Evolutionary conservation across 2,329 filamentous ascomycete species (phyloP), one percentile per base, ranked within the genome.

Genomic region (Aschersonia sp.): DNA sequence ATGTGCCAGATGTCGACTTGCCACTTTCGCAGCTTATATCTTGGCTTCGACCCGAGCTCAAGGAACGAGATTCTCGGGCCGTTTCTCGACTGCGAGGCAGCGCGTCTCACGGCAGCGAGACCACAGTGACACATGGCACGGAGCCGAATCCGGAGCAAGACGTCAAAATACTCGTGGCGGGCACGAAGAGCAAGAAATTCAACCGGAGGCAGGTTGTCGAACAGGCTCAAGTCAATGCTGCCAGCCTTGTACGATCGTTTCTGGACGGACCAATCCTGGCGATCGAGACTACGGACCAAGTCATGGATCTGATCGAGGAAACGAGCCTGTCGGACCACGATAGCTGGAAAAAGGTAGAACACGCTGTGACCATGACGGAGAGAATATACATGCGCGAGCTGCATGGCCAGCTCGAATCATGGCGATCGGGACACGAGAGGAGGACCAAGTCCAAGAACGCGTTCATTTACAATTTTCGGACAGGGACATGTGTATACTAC

Each of bases 401-500:
- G 41, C 84, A 92, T 58, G 83, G 87, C 51, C 70, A 90, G 62
- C 70, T 95, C 47, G 68, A 59, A 65, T 74, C 56, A 65, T 92
- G 69, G 77, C 77, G 60, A 64, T 70, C 54, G 66, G 74, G 61
- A 70, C 81, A 70, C 66, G 73, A 68, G 68, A 66, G 54, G 50
- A 69, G 70, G 52, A 61, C 71, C 4, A 75, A 72, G 7, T 73
- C 75, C 30, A 74, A 77, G 44, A 85, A 89, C 60, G 84, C 86
- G 9, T 94, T 94, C 65, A 76, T 95, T 46, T 95, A 94, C 66
- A 95, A 95, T 58, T 95, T 94, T 56, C 73, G 88, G 50, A 94
- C 87, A 8, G 85, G 84, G 0, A 82, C 76, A 49, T 89, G 86
- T 61, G 74, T 95, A 45, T 87, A 90, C 60, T 95, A 95, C 63